phyloP scores from a whole-genome alignment of 805 yeast species.

The Nakazawaea pomicola region DNA sequence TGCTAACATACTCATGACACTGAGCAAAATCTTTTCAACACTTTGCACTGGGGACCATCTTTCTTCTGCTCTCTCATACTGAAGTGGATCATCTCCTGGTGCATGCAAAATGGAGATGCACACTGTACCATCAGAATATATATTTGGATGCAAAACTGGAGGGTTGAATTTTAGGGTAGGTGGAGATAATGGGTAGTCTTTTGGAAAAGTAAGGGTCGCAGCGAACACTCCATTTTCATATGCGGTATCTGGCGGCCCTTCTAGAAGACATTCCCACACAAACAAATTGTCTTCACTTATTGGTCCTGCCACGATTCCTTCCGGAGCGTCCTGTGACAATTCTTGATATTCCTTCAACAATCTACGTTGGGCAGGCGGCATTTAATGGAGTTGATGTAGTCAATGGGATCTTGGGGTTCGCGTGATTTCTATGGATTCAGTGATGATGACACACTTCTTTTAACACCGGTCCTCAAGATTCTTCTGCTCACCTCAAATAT shows the following conservation, averaged over 20 bases:
- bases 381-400: background rate
- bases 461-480: no score
- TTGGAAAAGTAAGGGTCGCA: constrained; percentile 93
- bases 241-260: constrained; percentile 49
- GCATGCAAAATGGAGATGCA: constrained; percentile 94
- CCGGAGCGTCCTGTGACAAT: constrained; percentile 81
- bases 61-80: constrained; percentile 93
- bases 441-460: no score
- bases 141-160: constrained; percentile 87
- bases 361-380: constrained; percentile 71
- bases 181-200: constrained; percentile 87
- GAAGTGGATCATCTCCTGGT: constrained; percentile 96
- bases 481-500: no score
- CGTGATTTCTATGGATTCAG: no score
- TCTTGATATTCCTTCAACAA: constrained; percentile 87
- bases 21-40: constrained; percentile 89
- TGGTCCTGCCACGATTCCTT: constrained; percentile 95
- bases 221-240: constrained; percentile 51
- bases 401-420: no score
- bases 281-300: constrained; percentile 41
- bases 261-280: constrained; percentile 46
- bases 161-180: constrained; percentile 86
- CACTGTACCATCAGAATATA: constrained; percentile 91
- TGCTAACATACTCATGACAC: constrained; percentile 94
- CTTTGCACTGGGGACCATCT: constrained; percentile 98